Evolutionary conservation across 1,284 basidiomycete species (phyloP), one percentile per base, ranked within the genome.

Genomic region (Cutaneotrichosporon cavernicola): DNA sequence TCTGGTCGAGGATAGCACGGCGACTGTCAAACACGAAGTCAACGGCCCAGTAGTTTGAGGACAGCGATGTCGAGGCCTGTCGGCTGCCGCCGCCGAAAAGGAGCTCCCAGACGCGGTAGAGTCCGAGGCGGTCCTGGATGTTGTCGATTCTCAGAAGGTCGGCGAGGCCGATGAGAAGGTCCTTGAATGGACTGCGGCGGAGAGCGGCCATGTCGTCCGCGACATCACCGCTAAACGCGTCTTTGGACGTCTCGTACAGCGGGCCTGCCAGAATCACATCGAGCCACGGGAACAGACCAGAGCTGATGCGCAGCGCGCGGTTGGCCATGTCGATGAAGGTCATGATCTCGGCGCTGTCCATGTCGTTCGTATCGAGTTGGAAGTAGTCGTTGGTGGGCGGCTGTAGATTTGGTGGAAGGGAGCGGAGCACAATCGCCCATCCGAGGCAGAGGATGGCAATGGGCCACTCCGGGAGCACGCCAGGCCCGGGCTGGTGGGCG

Each of bases 381-480:
- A 69, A 69, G 51, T 63, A 59, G 56, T 69, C 68, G 11, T 56
- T 40, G 0, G 63, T 62, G 30, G 72, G 66, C 18, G 74, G 73
- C 34, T 65, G 63, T 11, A 69, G 62, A 32, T 73, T 70, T 11
- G 65, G 52, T 5, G 70, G 68, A 5, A 77, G 51, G 3, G 66
- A 69, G 14, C 70, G 66, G 8, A 81, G 67, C 5, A 77, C 68
- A 26, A 79, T 74, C 0, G 79, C 67, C 74, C 78, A 78, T 21
- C 73, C 74, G 16, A 80, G 68, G 58, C 75, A 77, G 36, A 80
- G 65, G 32, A 82, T 63, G 9, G 76, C 62, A 50, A 74, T 73
- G 26, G 77, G 77, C 67, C 67, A 71, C 6, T 62, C 34, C 2
- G 73, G 71, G 61, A 66, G 57, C 53, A 63, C 55, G 16, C 30